These are phyloP conservation scores for Didymella pinodella DNA, from an alignment of 2,329 filamentous ascomycete species.

Conservation along the genomic window DNA sequence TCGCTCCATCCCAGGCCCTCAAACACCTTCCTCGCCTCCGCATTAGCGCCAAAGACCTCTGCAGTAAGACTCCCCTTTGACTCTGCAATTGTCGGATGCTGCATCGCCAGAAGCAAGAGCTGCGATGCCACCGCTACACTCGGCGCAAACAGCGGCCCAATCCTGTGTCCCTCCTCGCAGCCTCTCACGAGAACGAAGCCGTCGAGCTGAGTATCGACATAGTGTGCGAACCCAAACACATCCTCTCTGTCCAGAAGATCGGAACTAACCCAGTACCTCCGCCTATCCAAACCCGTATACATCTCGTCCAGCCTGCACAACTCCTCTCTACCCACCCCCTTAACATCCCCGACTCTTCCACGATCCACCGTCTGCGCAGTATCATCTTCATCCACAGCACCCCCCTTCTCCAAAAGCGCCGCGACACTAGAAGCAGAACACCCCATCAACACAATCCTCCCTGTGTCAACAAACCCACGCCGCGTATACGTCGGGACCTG, in stretches of 20 bases:
- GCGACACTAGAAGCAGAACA: not conserved
- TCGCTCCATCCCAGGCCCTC: conserved; percentile 44
- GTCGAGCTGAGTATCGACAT: not conserved
- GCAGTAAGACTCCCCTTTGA: conserved; percentile 37
- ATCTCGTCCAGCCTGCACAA: not conserved
- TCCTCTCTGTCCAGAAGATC: not conserved
- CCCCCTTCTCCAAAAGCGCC: too few relatives aligned
- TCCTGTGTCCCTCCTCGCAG: not conserved
- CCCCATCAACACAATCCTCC: not conserved
- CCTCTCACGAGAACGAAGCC: not conserved
- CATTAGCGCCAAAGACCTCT: conserved; percentile 41
- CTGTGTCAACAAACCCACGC: not conserved
- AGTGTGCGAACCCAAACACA: not conserved
- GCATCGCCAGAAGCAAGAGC: not conserved
- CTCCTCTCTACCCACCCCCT: not conserved
- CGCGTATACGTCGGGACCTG: not conserved
- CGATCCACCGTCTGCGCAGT: too few relatives aligned
- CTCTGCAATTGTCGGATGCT: not conserved
- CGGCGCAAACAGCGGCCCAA: not conserved
- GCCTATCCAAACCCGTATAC: not conserved
- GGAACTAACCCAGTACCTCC: not conserved
- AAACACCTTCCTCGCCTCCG: conserved; percentile 39
- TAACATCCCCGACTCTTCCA: not conserved
- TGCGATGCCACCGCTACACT: not conserved
- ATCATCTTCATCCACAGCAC: too few relatives aligned